phyloP scores from a whole-genome alignment of 75 land plant species.

The Chamaecyparis obtusa region DNA sequence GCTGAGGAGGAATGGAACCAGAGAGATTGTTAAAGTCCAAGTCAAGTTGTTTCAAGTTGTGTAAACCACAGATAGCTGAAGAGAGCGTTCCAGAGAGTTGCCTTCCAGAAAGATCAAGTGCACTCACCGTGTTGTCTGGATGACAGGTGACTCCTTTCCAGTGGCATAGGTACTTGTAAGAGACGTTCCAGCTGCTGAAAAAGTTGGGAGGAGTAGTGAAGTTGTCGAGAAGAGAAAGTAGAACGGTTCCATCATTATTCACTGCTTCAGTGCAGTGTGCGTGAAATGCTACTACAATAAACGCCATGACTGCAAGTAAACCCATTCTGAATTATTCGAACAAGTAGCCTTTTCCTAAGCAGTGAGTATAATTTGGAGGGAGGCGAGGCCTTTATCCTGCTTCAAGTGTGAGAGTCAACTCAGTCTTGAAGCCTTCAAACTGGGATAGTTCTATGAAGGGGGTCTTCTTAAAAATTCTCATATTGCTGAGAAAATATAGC shows the following conservation, averaged over 20 bases:
- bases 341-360: background rate
- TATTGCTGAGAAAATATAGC: too few species aligned
- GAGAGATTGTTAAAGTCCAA: too few species aligned
- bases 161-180: slow-evolving; percentile 2
- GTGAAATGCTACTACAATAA: background rate
- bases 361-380: background rate
- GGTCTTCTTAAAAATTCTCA: too few species aligned
- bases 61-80: too few species aligned
- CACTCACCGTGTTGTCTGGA: too few species aligned
- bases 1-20: too few species aligned
- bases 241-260: slow-evolving; percentile 5
- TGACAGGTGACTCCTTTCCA: slow-evolving; percentile 13
- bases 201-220: background rate
- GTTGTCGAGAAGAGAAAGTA: slow-evolving; percentile 7
- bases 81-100: too few species aligned
- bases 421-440: too few species aligned
- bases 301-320: background rate
- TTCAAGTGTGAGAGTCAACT: too few species aligned
- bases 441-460: too few species aligned
- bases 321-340: background rate
- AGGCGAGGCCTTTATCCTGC: background rate
- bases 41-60: too few species aligned
- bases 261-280: background rate
- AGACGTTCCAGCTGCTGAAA: slow-evolving; percentile 8
- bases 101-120: too few species aligned